Conservation (phyloP, 2,329 filamentous ascomycete genomes). For the Phyllosticta ampelicida region DNA sequence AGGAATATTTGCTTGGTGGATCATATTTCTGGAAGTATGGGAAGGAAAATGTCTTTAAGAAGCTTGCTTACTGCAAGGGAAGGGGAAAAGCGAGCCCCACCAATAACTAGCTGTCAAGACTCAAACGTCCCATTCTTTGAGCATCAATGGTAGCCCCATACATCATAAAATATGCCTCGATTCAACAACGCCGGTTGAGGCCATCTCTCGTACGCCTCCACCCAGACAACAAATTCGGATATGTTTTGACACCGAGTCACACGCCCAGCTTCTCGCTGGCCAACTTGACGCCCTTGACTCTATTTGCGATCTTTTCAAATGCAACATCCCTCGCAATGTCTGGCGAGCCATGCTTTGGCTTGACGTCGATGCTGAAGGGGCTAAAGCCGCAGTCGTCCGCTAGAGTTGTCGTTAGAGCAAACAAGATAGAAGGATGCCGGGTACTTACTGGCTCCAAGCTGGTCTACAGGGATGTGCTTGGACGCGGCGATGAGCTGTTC, state of each 20-base stretch:
- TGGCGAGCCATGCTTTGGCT: constrained; percentile 21
- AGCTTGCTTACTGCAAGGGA: too few species aligned
- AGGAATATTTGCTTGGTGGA: too few species aligned
- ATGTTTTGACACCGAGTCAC: constrained; percentile 10
- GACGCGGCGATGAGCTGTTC: constrained; percentile 19
- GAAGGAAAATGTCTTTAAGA: too few species aligned
- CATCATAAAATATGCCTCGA: neutral
- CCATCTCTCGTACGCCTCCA: neutral
- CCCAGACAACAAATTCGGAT: neutral
- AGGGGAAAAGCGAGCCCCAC: too few species aligned
- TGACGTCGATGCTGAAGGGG: constrained; percentile 22
- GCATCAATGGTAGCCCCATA: neutral
- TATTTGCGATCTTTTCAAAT: constrained; percentile 20
- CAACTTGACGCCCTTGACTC: constrained; percentile 19
- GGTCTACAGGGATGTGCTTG: constrained; percentile 20
- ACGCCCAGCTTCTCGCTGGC: constrained; percentile 19
- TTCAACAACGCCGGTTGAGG: neutral
- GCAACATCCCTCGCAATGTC: constrained; percentile 22
- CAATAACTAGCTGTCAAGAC: too few species aligned
- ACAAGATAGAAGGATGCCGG: neutral
- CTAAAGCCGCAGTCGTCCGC: constrained; percentile 23
- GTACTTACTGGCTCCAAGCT: constrained; percentile 18
- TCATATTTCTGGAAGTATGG: too few species aligned
- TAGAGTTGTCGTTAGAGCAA: neutral
- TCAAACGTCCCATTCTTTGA: neutral